Conservation (phyloP, 352 stramenopile genomes). For the Globisporangium iwayamae region DNA sequence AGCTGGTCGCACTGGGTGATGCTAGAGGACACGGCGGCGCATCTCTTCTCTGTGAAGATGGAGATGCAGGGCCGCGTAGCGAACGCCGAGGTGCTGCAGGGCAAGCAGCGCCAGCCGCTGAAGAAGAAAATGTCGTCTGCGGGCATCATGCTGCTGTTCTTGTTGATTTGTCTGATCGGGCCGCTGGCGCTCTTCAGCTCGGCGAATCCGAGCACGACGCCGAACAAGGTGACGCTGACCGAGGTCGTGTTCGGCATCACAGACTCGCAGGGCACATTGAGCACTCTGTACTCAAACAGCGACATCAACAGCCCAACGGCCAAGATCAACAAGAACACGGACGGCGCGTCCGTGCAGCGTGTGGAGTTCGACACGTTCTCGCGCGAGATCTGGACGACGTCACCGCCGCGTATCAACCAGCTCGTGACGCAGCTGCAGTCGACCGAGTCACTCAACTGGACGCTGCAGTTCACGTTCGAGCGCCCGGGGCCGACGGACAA, state of each 20-base stretch:
- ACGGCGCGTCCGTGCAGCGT: slow-evolving; percentile 73
- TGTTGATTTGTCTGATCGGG: slow-evolving; percentile 73
- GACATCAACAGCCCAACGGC: slow-evolving; percentile 72
- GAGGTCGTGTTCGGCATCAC: slow-evolving; percentile 69
- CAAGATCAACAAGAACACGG: slow-evolving; percentile 60
- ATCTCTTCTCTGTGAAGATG: slow-evolving; percentile 76
- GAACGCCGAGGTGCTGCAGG: slow-evolving; percentile 69
- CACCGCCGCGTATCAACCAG: slow-evolving; percentile 65
- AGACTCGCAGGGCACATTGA: slow-evolving; percentile 71
- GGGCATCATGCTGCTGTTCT: slow-evolving; percentile 73
- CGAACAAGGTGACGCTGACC: slow-evolving; percentile 63
- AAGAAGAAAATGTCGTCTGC: slow-evolving; percentile 61
- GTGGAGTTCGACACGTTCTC: slow-evolving; percentile 81
- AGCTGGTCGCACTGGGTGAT: slow-evolving; percentile 80
- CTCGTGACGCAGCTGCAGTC: slow-evolving; percentile 73
- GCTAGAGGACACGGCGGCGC: slow-evolving; percentile 78
- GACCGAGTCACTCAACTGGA: slow-evolving; percentile 66
- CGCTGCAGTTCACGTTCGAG: slow-evolving; percentile 62
- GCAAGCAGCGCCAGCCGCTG: slow-evolving; percentile 74
- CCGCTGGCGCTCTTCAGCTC: slow-evolving; percentile 84
- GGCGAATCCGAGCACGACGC: slow-evolving; percentile 76
- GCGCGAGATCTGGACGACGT: slow-evolving; percentile 65
- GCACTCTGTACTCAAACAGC: slow-evolving; percentile 67
- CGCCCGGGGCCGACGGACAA: slow-evolving; percentile 59
- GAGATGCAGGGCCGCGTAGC: slow-evolving; percentile 70